phyloP scores from a whole-genome alignment of 2,329 filamentous ascomycete genomes.

The Lachnellula hyalina region DNA sequence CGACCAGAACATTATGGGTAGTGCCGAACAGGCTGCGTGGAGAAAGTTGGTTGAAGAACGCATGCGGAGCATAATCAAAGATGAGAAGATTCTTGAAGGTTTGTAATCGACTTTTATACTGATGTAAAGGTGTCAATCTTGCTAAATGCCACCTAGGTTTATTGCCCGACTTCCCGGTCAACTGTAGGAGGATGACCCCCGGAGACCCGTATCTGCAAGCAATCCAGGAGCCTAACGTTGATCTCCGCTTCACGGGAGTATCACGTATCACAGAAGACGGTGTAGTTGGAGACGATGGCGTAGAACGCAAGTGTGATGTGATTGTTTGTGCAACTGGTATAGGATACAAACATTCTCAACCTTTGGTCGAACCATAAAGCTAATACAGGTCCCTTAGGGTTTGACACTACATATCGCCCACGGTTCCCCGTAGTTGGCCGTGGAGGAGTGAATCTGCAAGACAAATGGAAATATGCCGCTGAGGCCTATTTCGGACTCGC shows the following conservation, averaged over 20 bases:
- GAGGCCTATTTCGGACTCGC: constrained; percentile 25
- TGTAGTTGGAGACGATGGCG: constrained; percentile 37
- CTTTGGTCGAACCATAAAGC: too few species aligned
- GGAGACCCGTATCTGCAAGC: constrained; percentile 37
- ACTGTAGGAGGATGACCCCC: constrained; percentile 38
- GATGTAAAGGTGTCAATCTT: too few species aligned
- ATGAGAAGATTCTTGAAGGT: constrained; percentile 40
- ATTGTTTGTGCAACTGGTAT: constrained; percentile 32
- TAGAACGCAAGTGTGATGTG: constrained; percentile 30
- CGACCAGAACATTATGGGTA: constrained; percentile 40
- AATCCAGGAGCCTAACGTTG: constrained; percentile 11
- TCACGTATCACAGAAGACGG: constrained; percentile 40
- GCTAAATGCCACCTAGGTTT: not conserved
- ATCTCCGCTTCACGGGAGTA: constrained; percentile 45
- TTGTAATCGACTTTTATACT: too few species aligned
- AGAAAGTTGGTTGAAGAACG: constrained; percentile 36
- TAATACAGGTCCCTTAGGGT: constrained; percentile 8
- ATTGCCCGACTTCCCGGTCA: constrained; percentile 38
- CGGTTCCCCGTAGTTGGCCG: constrained; percentile 26
- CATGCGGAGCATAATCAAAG: constrained; percentile 47
- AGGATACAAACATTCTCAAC: too few species aligned
- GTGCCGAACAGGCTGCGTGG: constrained; percentile 35
- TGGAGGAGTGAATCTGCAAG: constrained; percentile 18
- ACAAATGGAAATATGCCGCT: constrained; percentile 29
- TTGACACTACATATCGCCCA: constrained; percentile 29